phyloP scores from a whole-genome alignment of 2,329 filamentous ascomycete genomes.

The Saccharata proteae region DNA sequence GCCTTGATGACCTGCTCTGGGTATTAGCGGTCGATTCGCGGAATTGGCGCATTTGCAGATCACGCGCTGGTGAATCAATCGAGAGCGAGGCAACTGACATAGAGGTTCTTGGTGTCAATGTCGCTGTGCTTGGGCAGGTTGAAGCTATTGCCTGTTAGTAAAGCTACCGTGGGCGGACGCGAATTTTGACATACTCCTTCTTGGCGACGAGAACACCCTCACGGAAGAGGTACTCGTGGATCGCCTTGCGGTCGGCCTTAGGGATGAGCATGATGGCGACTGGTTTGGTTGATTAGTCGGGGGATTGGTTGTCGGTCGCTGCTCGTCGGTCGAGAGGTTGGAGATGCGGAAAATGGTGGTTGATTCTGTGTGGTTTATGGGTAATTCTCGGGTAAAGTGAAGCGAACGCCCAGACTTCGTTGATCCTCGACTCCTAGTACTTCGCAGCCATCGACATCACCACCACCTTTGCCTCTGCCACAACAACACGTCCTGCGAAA shows the following conservation, averaged over 20 bases:
- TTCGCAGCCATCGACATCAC: constrained; percentile 1
- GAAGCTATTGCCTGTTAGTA: constrained; percentile 93
- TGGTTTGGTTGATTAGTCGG: constrained; percentile 5
- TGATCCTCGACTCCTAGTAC: background rate
- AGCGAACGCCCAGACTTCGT: too few relatives aligned
- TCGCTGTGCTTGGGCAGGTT: constrained; percentile 96
- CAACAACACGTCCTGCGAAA: constrained; percentile 10
- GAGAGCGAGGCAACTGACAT: constrained; percentile 36
- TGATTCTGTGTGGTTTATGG: too few relatives aligned
- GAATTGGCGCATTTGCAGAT: background rate
- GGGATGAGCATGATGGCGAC: constrained; percentile 63
- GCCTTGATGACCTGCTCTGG: constrained; percentile 73
- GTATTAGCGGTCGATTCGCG: constrained; percentile 4
- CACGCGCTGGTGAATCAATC: background rate
- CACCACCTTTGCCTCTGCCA: constrained; percentile 1
- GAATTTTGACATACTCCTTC: constrained; percentile 10
- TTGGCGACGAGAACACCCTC: constrained; percentile 11
- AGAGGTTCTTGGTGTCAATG: constrained; percentile 99
- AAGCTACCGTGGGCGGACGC: constrained; percentile 19
- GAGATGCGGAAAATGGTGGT: too few relatives aligned
- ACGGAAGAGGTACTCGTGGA: constrained; percentile 97
- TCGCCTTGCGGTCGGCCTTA: constrained; percentile 99
- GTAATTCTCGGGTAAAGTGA: too few relatives aligned
- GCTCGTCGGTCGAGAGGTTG: too few relatives aligned
- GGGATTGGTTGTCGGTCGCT: constrained; percentile 4